These are phyloP conservation scores for Hydrangea macrophylla DNA, from an alignment of 148 eudicot species.

Conservation along the genomic window DNA sequence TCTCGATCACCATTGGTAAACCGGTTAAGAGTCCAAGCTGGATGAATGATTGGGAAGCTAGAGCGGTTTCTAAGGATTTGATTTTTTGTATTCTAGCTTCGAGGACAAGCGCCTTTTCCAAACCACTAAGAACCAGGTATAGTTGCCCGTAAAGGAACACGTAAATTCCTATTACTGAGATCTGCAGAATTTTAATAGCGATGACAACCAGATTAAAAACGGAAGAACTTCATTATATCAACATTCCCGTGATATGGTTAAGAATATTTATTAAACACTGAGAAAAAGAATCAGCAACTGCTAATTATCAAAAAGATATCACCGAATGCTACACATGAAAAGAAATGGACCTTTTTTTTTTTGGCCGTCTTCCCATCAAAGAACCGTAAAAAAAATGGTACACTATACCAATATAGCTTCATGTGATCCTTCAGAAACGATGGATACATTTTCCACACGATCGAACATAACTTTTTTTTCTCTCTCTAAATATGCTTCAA, in stretches of 20 bases:
- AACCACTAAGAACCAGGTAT: conserved; percentile 95
- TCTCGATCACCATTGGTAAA: conserved; percentile 93
- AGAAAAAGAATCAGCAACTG: conserved; percentile 9
- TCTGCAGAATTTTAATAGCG: conserved; percentile 44
- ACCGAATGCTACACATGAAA: not conserved
- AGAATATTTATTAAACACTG: too few species aligned
- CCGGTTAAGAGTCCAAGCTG: conserved; percentile 96
- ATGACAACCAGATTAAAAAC: not conserved
- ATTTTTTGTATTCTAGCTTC: conserved; percentile 78
- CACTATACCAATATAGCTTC: not conserved
- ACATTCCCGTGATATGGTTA: not conserved
- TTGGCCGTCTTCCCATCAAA: not conserved
- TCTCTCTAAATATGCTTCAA: not conserved
- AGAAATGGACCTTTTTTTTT: not conserved
- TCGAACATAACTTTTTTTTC: not conserved
- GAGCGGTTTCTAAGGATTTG: conserved; percentile 78
- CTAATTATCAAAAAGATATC: too few species aligned
- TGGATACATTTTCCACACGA: not conserved
- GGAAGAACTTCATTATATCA: not conserved
- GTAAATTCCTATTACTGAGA: conserved; percentile 76
- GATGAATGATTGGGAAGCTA: conserved; percentile 92
- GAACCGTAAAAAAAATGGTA: not conserved
- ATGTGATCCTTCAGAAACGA: not conserved
- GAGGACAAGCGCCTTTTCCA: conserved; percentile 58
- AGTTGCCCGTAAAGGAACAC: conserved; percentile 96